These are phyloP conservation scores for Immersiporthe knoxdaviesiana DNA, from an alignment of 2,329 filamentous ascomycete species.

Conservation along the genomic window DNA sequence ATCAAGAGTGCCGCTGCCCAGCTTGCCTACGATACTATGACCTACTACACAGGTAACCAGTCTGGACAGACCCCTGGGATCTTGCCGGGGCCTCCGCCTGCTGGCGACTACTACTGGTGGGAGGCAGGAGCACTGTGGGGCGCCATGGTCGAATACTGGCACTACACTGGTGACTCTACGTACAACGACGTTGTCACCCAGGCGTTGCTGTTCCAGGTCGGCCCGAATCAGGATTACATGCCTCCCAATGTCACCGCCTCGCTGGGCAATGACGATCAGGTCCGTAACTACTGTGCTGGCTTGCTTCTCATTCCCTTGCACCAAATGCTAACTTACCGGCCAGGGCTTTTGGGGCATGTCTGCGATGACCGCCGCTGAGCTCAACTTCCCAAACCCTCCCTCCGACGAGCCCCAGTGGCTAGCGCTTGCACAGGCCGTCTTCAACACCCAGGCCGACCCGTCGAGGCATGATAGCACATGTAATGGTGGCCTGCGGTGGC, in stretches of 20 bases:
- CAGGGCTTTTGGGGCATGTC: constrained; percentile 74
- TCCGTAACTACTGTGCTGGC: not conserved
- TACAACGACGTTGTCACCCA: constrained; percentile 64
- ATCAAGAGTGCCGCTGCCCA: constrained; percentile 51
- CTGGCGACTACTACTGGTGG: constrained; percentile 74
- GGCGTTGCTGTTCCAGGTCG: constrained; percentile 69
- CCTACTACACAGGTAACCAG: constrained; percentile 55
- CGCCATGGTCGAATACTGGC: constrained; percentile 71
- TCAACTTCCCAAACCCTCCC: constrained; percentile 65
- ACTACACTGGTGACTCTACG: constrained; percentile 64
- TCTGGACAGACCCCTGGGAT: constrained; percentile 55
- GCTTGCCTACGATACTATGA: constrained; percentile 55
- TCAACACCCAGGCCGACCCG: constrained; percentile 74
- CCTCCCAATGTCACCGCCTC: constrained; percentile 71
- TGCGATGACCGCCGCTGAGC: constrained; percentile 71
- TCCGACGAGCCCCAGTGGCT: constrained; percentile 66
- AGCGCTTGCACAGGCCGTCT: constrained; percentile 75
- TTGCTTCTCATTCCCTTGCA: not conserved
- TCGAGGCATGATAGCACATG: constrained; percentile 71
- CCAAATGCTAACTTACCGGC: not conserved
- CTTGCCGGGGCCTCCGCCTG: constrained; percentile 57
- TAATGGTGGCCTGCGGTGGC: constrained; percentile 79
- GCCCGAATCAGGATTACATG: constrained; percentile 76
- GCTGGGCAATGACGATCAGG: constrained; percentile 75
- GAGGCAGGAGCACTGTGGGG: constrained; percentile 71